Evolutionary conservation across 1,284 basidiomycete genomes (phyloP), one percentile per base, ranked within the genome.

Genomic region (Waitea zeae): DNA sequence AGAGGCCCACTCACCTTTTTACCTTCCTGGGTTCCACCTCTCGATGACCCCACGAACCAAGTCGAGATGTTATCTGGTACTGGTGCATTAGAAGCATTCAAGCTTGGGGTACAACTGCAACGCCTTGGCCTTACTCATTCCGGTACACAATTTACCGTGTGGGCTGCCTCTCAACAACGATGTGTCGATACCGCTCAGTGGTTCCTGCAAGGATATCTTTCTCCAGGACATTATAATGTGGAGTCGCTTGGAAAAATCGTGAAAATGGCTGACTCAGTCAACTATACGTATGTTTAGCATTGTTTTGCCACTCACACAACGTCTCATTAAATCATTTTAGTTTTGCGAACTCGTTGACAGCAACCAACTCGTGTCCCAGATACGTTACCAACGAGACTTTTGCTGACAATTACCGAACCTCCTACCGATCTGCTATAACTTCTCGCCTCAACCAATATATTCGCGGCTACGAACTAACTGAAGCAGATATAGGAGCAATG

Each of bases 321-420:
- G n/a, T n/a, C n/a, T n/a, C n/a, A n/a, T n/a, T n/a, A n/a, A n/a
- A n/a, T n/a, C n/a, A n/a, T n/a, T n/a, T n/a, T n/a, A n/a, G n/a
- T n/a, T n/a, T 54, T 36, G 60, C 61, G 2, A 49, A 61, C 41
- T 61, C 59, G 1, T 45, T 63, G 18, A 61, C 60, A 7, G 52
- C 59, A 0, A 57, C 58, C 5, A 39, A 50, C 3, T 49, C 49
- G 1, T 63, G 60, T 31, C 59, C 59, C 1, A 19, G 40, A 5
- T 61, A 59, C 42, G 34, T 37, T 17, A 38, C 41, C 4, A 54
- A 53, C 11, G 51, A 50, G 33, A 52, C 47, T 1, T 43, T 51
- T 14, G 44, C 57, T 2, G 40, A 35, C 17, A 39, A 44, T 2
- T 61, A 51, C 37, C 48, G 57, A 11, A 47, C 46, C 2, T 47